A percentile compares a stretch with the other conserved stretches of the same genome.
Conservation (phyloP, 805 yeast species). For the Wickerhamiella cacticola region DNA sequence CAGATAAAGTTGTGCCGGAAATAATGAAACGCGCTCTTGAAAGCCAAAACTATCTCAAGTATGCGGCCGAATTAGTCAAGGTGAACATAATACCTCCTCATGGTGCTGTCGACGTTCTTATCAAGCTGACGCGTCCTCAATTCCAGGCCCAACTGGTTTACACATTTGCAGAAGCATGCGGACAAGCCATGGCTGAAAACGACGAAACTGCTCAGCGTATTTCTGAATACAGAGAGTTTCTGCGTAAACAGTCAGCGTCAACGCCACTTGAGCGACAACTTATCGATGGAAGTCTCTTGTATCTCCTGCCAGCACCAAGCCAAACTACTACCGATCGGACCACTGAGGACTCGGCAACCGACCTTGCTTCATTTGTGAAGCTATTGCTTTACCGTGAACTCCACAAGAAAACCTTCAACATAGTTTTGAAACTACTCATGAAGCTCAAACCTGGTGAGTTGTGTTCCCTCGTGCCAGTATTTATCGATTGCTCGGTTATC, state of each 20-base stretch:
- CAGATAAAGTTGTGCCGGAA: neutral
- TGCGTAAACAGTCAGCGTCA: slow-evolving; percentile 1
- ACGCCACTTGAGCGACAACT: slow-evolving; percentile 8
- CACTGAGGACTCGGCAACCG: neutral
- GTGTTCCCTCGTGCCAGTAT: neutral
- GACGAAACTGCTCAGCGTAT: neutral
- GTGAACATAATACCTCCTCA: neutral
- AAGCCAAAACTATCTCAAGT: neutral
- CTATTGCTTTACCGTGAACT: slow-evolving; percentile 5
- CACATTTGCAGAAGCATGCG: slow-evolving; percentile 7
- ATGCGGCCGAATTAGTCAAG: slow-evolving; percentile 7
- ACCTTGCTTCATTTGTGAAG: neutral
- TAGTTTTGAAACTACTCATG: neutral
- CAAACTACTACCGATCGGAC: no score
- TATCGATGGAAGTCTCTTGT: slow-evolving; percentile 4
- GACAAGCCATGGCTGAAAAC: neutral
- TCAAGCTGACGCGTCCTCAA: slow-evolving; percentile 5
- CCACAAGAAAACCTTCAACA: neutral
- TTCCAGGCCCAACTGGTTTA: neutral
- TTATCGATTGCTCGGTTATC: neutral
- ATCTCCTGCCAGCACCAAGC: neutral
- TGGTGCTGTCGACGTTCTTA: slow-evolving; percentile 7
- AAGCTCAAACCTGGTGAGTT: slow-evolving; percentile 4
- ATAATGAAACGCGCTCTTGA: slow-evolving; percentile 3
- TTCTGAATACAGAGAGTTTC: neutral